A percentile compares a stretch with the other conserved stretches of the same genome.
Conservation (phyloP, 305 asterid species). For the Fraxinus nigra region DNA sequence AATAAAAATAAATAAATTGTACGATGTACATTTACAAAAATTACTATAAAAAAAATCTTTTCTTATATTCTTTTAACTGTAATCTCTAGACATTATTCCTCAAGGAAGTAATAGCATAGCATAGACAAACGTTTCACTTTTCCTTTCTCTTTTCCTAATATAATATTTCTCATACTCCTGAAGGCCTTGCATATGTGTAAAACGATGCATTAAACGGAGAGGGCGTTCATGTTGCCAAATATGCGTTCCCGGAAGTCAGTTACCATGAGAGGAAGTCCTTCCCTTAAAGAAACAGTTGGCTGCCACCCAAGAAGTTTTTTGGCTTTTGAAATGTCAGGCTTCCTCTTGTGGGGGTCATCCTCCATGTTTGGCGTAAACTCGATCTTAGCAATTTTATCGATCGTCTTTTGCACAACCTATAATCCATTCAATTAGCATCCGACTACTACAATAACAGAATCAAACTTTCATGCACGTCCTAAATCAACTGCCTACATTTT, state of each 20-base stretch:
- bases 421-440: background rate
- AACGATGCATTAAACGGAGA: slow-evolving; percentile 22
- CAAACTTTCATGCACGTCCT: background rate
- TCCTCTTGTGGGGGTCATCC: slow-evolving; percentile 85
- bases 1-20: too few relatives aligned
- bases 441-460: background rate
- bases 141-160: background rate
- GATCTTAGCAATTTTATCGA: slow-evolving; percentile 71
- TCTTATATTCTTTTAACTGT: background rate
- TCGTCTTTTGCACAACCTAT: slow-evolving; percentile 80
- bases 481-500: background rate
- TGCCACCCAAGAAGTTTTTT: slow-evolving; percentile 72
- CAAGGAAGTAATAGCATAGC: background rate
- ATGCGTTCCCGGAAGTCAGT: slow-evolving; percentile 64
- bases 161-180: background rate
- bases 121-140: background rate
- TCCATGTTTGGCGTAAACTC: slow-evolving; percentile 74
- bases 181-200: background rate
- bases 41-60: background rate
- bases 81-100: background rate
- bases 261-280: slow-evolving; percentile 85
- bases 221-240: slow-evolving; percentile 31
- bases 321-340: slow-evolving; percentile 81
- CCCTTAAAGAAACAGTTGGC: slow-evolving; percentile 60
- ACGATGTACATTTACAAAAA: too few relatives aligned